A percentile compares a stretch with the other conserved stretches of the same genome.
These are phyloP conservation scores for Ilyonectria mors-panacis DNA, from an alignment of 2,329 filamentous ascomycete genomes.

Conservation along the genomic window DNA sequence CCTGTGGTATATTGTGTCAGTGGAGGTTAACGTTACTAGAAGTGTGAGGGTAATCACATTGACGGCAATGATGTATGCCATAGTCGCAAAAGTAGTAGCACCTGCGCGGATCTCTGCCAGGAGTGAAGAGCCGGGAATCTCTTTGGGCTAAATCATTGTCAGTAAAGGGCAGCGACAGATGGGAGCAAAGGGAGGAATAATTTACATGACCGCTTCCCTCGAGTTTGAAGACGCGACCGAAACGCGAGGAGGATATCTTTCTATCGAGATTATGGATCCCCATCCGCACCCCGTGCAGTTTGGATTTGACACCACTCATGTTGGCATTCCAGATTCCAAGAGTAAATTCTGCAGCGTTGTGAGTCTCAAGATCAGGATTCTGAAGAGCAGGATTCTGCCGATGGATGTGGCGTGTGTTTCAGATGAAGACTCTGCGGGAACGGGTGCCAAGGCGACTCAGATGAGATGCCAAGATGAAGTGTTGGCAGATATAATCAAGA, in stretches of 20 bases:
- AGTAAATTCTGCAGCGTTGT: neutral
- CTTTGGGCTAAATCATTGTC: conserved; percentile 49
- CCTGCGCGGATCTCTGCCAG: conserved; percentile 75
- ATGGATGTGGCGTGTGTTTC: too few relatives aligned
- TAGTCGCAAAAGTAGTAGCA: conserved; percentile 64
- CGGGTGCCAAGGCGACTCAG: too few relatives aligned
- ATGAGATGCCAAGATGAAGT: too few relatives aligned
- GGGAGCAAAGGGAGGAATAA: neutral
- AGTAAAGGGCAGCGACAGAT: neutral
- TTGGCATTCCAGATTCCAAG: neutral
- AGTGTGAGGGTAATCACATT: conserved; percentile 34
- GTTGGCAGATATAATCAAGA: too few relatives aligned
- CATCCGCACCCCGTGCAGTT: conserved; percentile 2
- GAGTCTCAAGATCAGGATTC: neutral
- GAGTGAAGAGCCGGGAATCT: conserved; percentile 71
- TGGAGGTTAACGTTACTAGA: too few relatives aligned
- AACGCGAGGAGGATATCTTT: conserved; percentile 15
- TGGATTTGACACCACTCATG: conserved; percentile 26
- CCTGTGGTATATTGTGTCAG: neutral
- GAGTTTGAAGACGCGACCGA: conserved; percentile 38
- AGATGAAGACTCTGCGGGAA: too few relatives aligned
- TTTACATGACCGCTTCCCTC: conserved; percentile 36
- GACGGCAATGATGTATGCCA: conserved; percentile 48
- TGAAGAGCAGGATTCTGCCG: too few relatives aligned
- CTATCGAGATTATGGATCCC: conserved; percentile 22